Conservation (phyloP, 352 stramenopile species). For the Phytophthora megakarya region DNA sequence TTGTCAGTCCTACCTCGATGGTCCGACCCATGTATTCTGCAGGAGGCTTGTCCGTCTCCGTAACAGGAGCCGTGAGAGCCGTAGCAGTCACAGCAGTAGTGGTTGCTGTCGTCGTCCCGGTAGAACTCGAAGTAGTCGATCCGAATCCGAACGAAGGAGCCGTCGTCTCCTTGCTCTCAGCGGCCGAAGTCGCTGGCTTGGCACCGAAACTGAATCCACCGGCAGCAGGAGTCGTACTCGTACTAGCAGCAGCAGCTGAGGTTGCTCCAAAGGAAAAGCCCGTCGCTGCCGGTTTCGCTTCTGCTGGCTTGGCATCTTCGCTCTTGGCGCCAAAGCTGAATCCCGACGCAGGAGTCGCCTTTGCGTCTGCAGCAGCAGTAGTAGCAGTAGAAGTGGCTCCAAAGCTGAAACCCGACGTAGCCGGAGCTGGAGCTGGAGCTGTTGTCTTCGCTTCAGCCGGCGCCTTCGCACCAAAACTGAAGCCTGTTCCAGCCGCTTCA, state of each 20-base stretch:
- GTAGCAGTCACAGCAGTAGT: constrained; percentile 32
- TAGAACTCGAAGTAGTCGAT: constrained; percentile 31
- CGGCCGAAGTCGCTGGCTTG: constrained; percentile 22
- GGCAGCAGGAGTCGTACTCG: constrained; percentile 23
- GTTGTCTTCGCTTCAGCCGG: constrained; percentile 23
- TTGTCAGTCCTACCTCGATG: constrained; percentile 66
- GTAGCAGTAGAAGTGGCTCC: constrained; percentile 6
- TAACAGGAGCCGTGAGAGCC: constrained; percentile 38
- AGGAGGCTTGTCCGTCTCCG: constrained; percentile 65
- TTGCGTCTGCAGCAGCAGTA: background rate
- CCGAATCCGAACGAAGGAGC: constrained; percentile 36
- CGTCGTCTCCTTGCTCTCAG: constrained; percentile 39
- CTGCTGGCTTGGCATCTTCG: constrained; percentile 13
- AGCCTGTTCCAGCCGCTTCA: constrained; percentile 1
- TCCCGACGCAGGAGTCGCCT: background rate
- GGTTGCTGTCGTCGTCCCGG: constrained; percentile 22
- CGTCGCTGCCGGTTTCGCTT: constrained; percentile 26
- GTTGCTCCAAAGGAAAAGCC: constrained; percentile 41
- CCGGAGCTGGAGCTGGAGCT: background rate
- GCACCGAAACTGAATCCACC: constrained; percentile 53
- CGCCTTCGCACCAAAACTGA: constrained; percentile 24
- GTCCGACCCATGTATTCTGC: constrained; percentile 87
- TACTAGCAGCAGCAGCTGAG: constrained; percentile 9
- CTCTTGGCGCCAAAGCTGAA: constrained; percentile 36
- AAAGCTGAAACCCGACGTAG: constrained; percentile 27